phyloP scores from a whole-genome alignment of 257 asterid genomes.

The Solanum clarkiae region DNA sequence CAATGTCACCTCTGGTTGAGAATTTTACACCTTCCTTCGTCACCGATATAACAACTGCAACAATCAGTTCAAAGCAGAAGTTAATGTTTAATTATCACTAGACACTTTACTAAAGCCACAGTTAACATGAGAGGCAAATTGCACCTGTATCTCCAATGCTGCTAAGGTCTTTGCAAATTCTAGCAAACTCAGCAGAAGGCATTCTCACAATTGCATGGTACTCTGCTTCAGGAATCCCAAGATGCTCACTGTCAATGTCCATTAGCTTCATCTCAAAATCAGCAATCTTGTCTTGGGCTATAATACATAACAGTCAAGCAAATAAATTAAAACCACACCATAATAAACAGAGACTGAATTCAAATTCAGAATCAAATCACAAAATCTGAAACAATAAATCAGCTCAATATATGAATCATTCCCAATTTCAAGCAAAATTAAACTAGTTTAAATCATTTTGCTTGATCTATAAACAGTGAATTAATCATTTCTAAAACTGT shows the following conservation, averaged over 20 bases:
- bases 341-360: background rate
- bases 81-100: background rate
- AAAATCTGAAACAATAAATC: background rate
- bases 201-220: slow-evolving; percentile 32
- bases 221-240: slow-evolving; percentile 31
- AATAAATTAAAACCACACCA: background rate
- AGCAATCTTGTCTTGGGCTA: slow-evolving; percentile 34
- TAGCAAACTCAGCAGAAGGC: slow-evolving; percentile 35
- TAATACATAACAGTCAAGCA: background rate
- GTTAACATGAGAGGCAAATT: background rate
- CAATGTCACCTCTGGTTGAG: slow-evolving; percentile 89
- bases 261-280: slow-evolving; percentile 35
- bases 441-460: background rate
- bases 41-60: slow-evolving; percentile 81
- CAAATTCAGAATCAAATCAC: background rate
- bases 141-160: slow-evolving; percentile 31
- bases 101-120: background rate
- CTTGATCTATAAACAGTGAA: background rate
- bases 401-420: background rate
- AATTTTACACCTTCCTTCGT: slow-evolving; percentile 95
- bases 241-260: slow-evolving; percentile 35
- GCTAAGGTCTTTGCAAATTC: slow-evolving; percentile 32
- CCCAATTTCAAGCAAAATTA: background rate
- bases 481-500: background rate
- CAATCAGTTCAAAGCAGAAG: background rate